Percentiles rank a stretch among this genome's conserved stretches.
phyloP scores from a whole-genome alignment of 331 rosid species.

The Malus hybrid region DNA sequence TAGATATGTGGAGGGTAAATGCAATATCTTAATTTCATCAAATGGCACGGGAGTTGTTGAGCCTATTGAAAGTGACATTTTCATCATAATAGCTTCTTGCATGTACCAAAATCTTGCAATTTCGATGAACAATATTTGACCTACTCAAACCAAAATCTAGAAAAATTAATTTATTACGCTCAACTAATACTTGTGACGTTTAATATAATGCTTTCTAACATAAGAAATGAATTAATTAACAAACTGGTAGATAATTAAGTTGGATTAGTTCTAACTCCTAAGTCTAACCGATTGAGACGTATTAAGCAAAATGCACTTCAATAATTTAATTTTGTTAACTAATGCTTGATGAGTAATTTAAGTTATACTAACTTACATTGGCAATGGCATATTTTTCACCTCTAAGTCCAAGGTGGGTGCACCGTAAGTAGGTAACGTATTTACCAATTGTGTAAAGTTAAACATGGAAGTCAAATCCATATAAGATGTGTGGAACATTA shows the following conservation, averaged over 20 bases:
- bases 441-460: neutral
- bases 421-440: neutral
- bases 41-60: neutral
- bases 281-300: neutral
- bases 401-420: neutral
- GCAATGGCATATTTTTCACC: neutral
- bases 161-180: neutral
- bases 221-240: neutral
- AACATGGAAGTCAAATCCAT: neutral
- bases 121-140: neutral
- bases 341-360: neutral
- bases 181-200: neutral
- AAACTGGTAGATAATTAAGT: neutral
- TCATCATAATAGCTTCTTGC: neutral
- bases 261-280: neutral
- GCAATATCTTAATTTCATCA: neutral
- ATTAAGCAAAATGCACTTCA: neutral
- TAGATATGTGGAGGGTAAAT: neutral
- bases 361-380: neutral
- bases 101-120: neutral
- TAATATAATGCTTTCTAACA: neutral
- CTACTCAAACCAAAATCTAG: neutral
- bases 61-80: neutral
- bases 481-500: too few species aligned
- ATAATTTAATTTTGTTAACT: neutral